A percentile compares a stretch with the other conserved stretches of the same genome.
Conservation (phyloP, 1,284 basidiomycete genomes). For the Apiotrichum veenhuisii region DNA sequence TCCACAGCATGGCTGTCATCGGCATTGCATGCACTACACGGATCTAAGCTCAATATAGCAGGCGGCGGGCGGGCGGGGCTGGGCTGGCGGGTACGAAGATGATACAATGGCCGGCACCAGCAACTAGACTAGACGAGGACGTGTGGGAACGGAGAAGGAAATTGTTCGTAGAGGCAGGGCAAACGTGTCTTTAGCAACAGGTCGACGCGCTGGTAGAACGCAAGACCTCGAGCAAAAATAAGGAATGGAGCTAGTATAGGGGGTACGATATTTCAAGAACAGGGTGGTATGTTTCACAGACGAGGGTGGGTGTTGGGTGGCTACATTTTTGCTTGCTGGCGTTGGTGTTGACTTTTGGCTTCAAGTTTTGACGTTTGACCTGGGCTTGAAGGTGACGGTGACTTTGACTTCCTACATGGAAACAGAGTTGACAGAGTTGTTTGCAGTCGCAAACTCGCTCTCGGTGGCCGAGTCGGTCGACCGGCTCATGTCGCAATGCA, state of each 20-base stretch:
- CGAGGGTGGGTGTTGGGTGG: no score
- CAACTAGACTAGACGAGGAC: neutral
- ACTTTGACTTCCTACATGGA: neutral
- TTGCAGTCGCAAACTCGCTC: slow-evolving; percentile 1
- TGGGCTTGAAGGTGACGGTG: neutral
- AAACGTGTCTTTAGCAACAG: no score
- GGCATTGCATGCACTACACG: neutral
- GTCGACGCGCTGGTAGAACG: no score
- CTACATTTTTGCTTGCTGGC: no score
- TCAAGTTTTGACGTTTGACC: neutral
- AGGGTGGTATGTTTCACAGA: no score
- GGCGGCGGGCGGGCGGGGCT: no score
- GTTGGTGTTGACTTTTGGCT: neutral
- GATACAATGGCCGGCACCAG: neutral
- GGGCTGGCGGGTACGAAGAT: no score
- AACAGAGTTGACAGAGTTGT: neutral
- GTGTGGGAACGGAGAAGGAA: neutral
- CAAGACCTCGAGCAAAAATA: no score
- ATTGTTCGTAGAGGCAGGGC: no score
- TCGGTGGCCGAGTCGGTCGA: neutral
- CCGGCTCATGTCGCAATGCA: slow-evolving; percentile 11
- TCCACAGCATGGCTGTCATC: no score
- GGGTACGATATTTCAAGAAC: no score
- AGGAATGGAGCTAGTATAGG: no score
- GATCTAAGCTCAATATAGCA: neutral